Base-by-base conservation (phyloP, 2,329 filamentous ascomycete genomes). In the Colletotrichum cuscutae region DNA sequence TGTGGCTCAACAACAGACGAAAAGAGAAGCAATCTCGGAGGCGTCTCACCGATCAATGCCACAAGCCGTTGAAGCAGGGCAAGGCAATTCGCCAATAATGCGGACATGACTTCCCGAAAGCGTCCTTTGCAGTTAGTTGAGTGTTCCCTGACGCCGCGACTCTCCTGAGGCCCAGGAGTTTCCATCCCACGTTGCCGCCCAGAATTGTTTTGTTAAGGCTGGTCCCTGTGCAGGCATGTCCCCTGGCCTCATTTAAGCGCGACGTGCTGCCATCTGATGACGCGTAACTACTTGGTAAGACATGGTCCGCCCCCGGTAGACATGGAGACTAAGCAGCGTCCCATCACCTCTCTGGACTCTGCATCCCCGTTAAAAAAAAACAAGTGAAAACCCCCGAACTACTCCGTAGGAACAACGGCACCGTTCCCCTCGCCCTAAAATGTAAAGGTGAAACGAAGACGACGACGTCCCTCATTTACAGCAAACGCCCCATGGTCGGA, bases 191-290 rank as follows among this genome's bases (percentile, higher is more conserved):
- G 22, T 37, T 52, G 57, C 26, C 64, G 28, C 9, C 35, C 13
- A 19, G 57, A 49, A 42, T 6, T 42, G 19, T n/a, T 67, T 67
- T 52, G 57, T 60, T 37, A 60, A 60, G 59, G 70, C 60, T 70
- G 56, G 32, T 15, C n/a, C 5, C 5, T 30, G 53, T 24, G 59
- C 60, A 65, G 46, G 70, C 66, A 72, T 72, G 26, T n/a, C 26
- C 66, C 70, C 66, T 72, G 70, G 54, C 60, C 35, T 72, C 66
- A 61, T 73, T 61, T 73, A 73, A 56, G 28, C 66, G 66, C 61
- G 56, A 71, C 66, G 37, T 65, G 13, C 32, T 61, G 49, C 46
- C 35, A 65, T 70, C 60, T 24, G 56, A 72, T 65, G 60, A 65
- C 66, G 70, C 56, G 66, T 70, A 70, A 72, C 52, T 61, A n/a